Evolutionary conservation across 1,284 basidiomycete species (phyloP), one percentile per base, ranked within the genome.

Genomic region (Cerioporus squamosus): DNA sequence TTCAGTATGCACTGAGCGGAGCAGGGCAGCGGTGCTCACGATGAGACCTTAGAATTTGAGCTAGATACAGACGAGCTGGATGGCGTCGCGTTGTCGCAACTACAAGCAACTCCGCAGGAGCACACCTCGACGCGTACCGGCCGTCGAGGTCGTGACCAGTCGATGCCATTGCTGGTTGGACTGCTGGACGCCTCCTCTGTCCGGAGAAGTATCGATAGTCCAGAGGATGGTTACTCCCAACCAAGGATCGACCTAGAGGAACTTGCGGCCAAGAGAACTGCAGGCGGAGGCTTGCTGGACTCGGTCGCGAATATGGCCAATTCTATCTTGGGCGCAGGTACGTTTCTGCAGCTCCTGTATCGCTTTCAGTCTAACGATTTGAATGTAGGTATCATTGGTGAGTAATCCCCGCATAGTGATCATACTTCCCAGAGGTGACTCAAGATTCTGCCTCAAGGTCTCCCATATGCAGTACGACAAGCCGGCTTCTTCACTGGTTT

Each of bases 241-340:
- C 42, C 55, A 1, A 36, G 57, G 10, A 68, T 86, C 12, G 84
- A 91, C 69, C 72, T 92, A 54, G 87, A 90, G 36, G 86, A 86
- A 60, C 73, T 93, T 26, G 84, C 84, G 24, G 80, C 83, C 40
- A 90, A 90, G 70, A 79, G 81, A 47, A 80, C 77, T 56, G 81
- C 87, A 2, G 93, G 93, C 23, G 94, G 94, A 26, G 88, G 89
- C 0, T 77, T 96, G 74, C 50, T 95, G 2, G 91, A 94, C 67
- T 94, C 91, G 7, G 84, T 95, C 51, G 92, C 93, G 22, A 95
- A 95, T 69, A 95, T 95, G 94, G 94, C 95, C 29, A 99, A 99
- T 73, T 96, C 94, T 6, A 98, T 99, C 52, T 79, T 99, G 23
- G 97, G 97, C 43, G 97, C 97, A 69, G 94, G 94, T 91, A 68